phyloP scores from a whole-genome alignment of 2,329 filamentous ascomycete species.

The Chrysosphaeria jannelii region DNA sequence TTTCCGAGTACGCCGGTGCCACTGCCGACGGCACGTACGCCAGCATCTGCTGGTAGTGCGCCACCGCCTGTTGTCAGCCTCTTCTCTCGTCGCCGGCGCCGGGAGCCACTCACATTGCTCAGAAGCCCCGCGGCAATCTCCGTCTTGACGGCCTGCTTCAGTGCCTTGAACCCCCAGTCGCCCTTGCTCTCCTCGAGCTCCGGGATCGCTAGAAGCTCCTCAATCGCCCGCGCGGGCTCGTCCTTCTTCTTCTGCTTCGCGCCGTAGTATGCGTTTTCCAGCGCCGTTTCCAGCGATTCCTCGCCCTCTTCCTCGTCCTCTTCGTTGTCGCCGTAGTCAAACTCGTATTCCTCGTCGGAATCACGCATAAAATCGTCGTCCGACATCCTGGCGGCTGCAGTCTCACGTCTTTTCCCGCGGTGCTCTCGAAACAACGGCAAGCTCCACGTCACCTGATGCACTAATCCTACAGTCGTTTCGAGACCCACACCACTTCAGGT shows the following conservation, averaged over 20 bases:
- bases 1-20: slow-evolving; percentile 93
- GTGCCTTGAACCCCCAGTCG: slow-evolving; percentile 93
- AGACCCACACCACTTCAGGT: too few relatives aligned
- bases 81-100: neutral
- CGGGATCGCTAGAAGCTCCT: slow-evolving; percentile 75
- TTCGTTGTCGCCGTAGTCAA: slow-evolving; percentile 89
- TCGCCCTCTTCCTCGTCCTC: slow-evolving; percentile 74
- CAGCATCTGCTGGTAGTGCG: slow-evolving; percentile 81
- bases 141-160: slow-evolving; percentile 94
- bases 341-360: slow-evolving; percentile 36
- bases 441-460: too few relatives aligned
- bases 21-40: slow-evolving; percentile 95
- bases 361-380: slow-evolving; percentile 89
- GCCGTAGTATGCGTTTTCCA: slow-evolving; percentile 99
- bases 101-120: slow-evolving; percentile 27
- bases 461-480: too few relatives aligned
- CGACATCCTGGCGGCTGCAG: slow-evolving; percentile 34
- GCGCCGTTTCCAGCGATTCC: slow-evolving; percentile 64
- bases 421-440: too few relatives aligned
- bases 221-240: slow-evolving; percentile 65
- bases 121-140: slow-evolving; percentile 85
- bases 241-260: slow-evolving; percentile 84
- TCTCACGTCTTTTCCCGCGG: too few relatives aligned
- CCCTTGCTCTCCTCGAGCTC: slow-evolving; percentile 68
- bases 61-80: slow-evolving; percentile 23